A percentile compares a stretch with the other conserved stretches of the same genome.
Evolutionary conservation across 1,284 basidiomycete species (phyloP).

Genomic region (Sanghuangporus weigelae): DNA sequence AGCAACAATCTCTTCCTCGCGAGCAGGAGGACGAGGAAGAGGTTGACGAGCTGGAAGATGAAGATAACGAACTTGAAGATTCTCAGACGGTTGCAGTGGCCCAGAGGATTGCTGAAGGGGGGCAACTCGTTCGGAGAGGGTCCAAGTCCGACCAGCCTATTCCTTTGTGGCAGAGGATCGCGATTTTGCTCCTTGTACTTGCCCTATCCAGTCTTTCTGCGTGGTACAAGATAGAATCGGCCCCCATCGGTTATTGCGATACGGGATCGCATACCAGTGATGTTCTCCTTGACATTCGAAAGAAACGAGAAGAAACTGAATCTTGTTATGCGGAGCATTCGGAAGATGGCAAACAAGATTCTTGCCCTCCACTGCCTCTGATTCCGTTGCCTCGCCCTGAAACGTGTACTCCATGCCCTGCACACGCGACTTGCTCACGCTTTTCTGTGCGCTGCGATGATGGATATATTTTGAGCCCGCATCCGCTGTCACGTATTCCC

Average conservation of each 20-base stretch:
- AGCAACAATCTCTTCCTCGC: not conserved
- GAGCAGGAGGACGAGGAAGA: not conserved
- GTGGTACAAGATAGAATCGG: conserved; percentile 62
- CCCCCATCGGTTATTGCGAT: conserved; percentile 81
- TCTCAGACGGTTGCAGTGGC: conserved; percentile 29
- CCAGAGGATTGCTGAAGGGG: conserved; percentile 32
- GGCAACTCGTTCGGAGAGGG: conserved; percentile 20
- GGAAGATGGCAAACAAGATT: conserved; percentile 33
- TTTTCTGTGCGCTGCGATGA: conserved; percentile 63
- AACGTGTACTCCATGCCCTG: conserved; percentile 81
- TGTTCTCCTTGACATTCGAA: conserved; percentile 45
- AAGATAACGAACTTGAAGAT: conserved; percentile 15
- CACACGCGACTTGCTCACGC: conserved; percentile 71
- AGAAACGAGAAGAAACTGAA: conserved; percentile 42
- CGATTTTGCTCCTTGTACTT: conserved; percentile 35
- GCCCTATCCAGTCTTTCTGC: conserved; percentile 37
- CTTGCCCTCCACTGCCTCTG: conserved; percentile 50
- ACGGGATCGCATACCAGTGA: conserved; percentile 58
- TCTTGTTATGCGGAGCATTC: conserved; percentile 44
- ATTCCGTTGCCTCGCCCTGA: conserved; percentile 58
- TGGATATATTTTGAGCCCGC: conserved; percentile 68
- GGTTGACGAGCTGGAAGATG: conserved; percentile 17
- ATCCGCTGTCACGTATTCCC: conserved; percentile 54
- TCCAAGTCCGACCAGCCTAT: conserved; percentile 20
- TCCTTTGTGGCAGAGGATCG: conserved; percentile 30